Evolutionary conservation across 176 grass and related monocot species (phyloP).

Genomic region (Oryza meridionalis): DNA sequence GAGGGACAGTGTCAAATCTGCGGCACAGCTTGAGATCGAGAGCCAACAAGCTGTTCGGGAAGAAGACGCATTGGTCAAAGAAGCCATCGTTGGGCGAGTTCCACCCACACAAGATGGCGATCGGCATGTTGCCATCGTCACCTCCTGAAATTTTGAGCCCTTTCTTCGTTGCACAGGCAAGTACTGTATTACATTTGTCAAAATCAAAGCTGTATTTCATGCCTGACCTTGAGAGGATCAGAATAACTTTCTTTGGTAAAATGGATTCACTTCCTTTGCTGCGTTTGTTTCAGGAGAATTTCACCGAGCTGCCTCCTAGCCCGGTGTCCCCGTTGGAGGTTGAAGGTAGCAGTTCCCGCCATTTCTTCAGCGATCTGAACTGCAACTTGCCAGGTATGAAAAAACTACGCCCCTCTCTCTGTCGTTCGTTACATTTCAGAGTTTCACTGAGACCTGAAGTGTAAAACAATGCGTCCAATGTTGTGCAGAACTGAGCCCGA

Average conservation of each 20-base stretch:
- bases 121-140: conserved; percentile 21
- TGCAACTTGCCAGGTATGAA: conserved; percentile 51
- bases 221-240: neutral
- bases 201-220: neutral
- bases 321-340: conserved; percentile 74
- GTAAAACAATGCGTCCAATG: neutral
- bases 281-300: conserved; percentile 43
- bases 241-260: neutral
- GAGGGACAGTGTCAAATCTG: conserved; percentile 54
- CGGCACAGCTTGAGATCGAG: conserved; percentile 54
- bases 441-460: too few relatives aligned
- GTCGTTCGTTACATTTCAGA: neutral
- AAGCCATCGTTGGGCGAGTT: conserved; percentile 38
- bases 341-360: conserved; percentile 36
- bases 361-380: conserved; percentile 47
- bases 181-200: neutral
- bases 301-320: conserved; percentile 63
- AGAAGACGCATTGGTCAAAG: conserved; percentile 39
- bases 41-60: conserved; percentile 54
- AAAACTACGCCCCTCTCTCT: too few relatives aligned
- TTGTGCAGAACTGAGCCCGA: conserved; percentile 42
- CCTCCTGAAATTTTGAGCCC: conserved; percentile 15
- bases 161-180: conserved; percentile 47
- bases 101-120: conserved; percentile 28
- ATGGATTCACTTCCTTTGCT: neutral